Evolutionary conservation across 108 stramenopile species (phyloP).

Genomic region (Aurantiochytrium sp.): DNA sequence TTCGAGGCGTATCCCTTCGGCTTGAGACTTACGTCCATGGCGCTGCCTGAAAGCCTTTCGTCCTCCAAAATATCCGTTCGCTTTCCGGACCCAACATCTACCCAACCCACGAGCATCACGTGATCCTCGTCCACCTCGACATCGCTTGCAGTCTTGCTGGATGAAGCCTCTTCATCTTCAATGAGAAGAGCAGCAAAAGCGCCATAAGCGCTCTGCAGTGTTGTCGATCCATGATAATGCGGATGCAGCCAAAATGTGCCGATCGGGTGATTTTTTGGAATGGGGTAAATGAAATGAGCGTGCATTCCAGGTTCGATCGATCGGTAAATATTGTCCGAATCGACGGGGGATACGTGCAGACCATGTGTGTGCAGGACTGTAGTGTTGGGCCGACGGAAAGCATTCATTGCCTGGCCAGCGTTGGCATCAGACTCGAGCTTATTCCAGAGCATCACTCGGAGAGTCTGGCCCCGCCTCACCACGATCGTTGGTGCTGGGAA

Average conservation of each 20-base stretch:
- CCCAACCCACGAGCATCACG: neutral
- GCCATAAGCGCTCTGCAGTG: neutral
- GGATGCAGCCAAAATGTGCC: conserved; percentile 24
- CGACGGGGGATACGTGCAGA: conserved; percentile 15
- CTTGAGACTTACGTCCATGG: neutral
- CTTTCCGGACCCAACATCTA: conserved; percentile 1
- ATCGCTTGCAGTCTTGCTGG: neutral
- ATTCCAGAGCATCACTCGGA: neutral
- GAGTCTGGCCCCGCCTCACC: conserved; percentile 2
- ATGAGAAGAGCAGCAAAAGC: conserved; percentile 7
- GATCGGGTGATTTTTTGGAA: conserved; percentile 6
- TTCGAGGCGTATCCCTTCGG: neutral
- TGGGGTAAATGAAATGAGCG: neutral
- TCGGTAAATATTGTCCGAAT: conserved; percentile 10
- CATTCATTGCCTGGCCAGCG: neutral
- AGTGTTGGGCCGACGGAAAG: conserved; percentile 15
- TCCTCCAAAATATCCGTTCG: neutral
- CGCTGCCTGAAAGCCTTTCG: neutral
- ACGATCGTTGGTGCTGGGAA: neutral
- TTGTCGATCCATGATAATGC: neutral
- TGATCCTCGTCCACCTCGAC: neutral
- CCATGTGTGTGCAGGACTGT: conserved; percentile 21
- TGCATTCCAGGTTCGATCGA: neutral
- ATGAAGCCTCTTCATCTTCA: neutral
- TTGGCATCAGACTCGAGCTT: neutral